Evolutionary conservation across 2,329 filamentous ascomycete species (phyloP), one percentile per base, ranked within the genome.

Genomic region (Hypoxylon sp.): DNA sequence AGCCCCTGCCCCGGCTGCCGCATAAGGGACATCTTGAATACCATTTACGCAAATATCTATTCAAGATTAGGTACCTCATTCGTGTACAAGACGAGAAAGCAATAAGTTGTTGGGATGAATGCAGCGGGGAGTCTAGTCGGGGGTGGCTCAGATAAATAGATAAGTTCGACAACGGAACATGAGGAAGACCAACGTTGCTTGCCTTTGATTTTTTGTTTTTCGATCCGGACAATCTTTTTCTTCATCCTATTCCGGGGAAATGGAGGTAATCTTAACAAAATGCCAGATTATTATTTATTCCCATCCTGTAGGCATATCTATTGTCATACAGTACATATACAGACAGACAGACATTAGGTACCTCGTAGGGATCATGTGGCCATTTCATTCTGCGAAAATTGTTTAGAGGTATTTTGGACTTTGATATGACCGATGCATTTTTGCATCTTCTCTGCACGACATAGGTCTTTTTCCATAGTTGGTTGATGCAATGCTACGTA

Each of bases 1-100:
- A 8, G 54, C 51, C 7, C 49, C 58, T 16, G 60, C 57, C 17
- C 71, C 67, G 31, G 69, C 67, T 43, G 71, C 70, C 3, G 55
- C 57, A 20, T 55, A 60, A 43, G 53, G 26, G 19, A 17, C 27
- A 34, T 17, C n/a, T n/a, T n/a, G n/a, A n/a, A n/a, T n/a, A n/a
- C n/a, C n/a, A n/a, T n/a, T n/a, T n/a, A 25, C 21, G 21, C 21
- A 25, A n/a, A n/a, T 25, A 25, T 25, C 21, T 25, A 25, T 25
- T n/a, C n/a, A n/a, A n/a, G n/a, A 26, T 11, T 8, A 25, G 27
- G 30, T 40, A n/a, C 42, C 13, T 11, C 34, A 42, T 17, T 51
- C n/a, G 38, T 42, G 48, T 55, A 58, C 37, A 55, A 55, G 34
- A 29, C 21, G 38, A 26, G 32, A 34, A 44, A 25, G 23, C 9